A percentile compares a stretch with the other conserved stretches of the same genome.
These are phyloP conservation scores for Debaryomycetaceae sp. DNA, from an alignment of 1,139 yeast species.

Conservation along the genomic window DNA sequence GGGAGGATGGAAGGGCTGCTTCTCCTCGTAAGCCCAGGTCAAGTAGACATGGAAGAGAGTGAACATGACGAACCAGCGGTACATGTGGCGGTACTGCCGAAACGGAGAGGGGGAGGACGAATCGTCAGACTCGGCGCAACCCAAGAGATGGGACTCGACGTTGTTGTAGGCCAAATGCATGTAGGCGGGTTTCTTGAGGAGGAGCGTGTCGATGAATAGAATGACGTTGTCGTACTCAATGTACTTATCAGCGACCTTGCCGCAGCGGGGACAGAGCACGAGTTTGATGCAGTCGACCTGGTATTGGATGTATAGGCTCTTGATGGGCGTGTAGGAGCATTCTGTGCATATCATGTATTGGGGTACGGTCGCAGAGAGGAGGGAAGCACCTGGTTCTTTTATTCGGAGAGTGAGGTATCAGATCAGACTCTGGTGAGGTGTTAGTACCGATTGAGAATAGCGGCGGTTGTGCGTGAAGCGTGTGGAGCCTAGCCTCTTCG, in stretches of 20 bases:
- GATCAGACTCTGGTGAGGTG: too few species aligned
- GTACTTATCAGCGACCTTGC: conserved; percentile 75
- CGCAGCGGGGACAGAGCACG: conserved; percentile 68
- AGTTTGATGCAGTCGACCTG: conserved; percentile 72
- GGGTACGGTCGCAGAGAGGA: too few species aligned
- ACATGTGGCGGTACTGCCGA: conserved; percentile 14
- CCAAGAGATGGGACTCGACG: conserved; percentile 22
- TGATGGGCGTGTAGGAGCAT: conserved; percentile 53
- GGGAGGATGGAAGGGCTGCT: conserved; percentile 22
- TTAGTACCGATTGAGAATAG: too few species aligned
- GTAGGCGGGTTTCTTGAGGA: conserved; percentile 82
- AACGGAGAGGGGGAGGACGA: not conserved
- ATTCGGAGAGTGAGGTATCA: too few species aligned
- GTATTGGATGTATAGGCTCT: conserved; percentile 58
- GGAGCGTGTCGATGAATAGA: conserved; percentile 68
- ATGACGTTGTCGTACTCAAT: conserved; percentile 83
- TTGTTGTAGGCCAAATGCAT: conserved; percentile 78
- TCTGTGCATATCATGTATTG: conserved; percentile 74
- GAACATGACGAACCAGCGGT: conserved; percentile 50
- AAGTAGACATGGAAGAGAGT: conserved; percentile 84
- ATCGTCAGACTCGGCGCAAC: not conserved
- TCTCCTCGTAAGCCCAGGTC: conserved; percentile 87
- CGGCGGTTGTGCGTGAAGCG: too few species aligned
- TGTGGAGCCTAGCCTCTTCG: too few species aligned
- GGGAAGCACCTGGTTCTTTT: too few species aligned